These are phyloP conservation scores for Arthrobotrys iridis DNA, from an alignment of 2,329 filamentous ascomycete species.

Conservation along the genomic window DNA sequence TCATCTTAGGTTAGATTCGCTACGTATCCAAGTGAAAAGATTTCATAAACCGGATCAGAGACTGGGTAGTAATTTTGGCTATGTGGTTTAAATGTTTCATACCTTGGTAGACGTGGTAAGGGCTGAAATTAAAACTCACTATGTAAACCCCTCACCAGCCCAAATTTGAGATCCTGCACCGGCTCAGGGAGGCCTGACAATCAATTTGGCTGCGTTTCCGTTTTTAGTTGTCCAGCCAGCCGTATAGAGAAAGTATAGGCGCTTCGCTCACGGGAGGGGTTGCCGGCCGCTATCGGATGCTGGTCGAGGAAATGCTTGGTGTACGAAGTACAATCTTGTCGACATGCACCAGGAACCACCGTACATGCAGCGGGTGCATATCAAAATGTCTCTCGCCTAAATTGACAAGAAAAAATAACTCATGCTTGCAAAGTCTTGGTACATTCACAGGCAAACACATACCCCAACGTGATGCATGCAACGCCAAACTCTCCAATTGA, in stretches of 20 bases:
- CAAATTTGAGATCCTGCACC: not conserved
- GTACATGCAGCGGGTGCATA: conserved; percentile 1
- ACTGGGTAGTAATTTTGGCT: conserved; percentile 29
- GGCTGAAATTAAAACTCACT: conserved; percentile 33
- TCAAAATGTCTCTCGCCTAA: conserved; percentile 41
- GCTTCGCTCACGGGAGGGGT: conserved; percentile 29
- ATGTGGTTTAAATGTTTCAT: conserved; percentile 47
- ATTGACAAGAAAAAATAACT: conserved; percentile 23
- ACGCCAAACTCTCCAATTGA: not conserved
- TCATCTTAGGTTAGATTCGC: not conserved
- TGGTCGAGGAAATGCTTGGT: conserved; percentile 2
- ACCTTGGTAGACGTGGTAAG: conserved; percentile 30
- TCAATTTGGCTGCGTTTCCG: conserved; percentile 22
- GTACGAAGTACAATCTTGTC: not conserved
- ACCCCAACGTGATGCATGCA: not conserved
- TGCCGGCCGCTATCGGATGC: conserved; percentile 47
- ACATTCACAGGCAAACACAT: not conserved
- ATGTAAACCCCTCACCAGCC: conserved; percentile 38
- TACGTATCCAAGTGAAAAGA: conserved; percentile 1
- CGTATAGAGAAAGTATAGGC: conserved; percentile 26
- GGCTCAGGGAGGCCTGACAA: conserved; percentile 23
- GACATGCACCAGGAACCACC: conserved; percentile 1
- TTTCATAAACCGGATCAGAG: not conserved
- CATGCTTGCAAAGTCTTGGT: not conserved
- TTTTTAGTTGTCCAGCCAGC: conserved; percentile 4